Evolutionary conservation across 2,329 filamentous ascomycete species (phyloP).

Genomic region (Diaporthe vaccinii): DNA sequence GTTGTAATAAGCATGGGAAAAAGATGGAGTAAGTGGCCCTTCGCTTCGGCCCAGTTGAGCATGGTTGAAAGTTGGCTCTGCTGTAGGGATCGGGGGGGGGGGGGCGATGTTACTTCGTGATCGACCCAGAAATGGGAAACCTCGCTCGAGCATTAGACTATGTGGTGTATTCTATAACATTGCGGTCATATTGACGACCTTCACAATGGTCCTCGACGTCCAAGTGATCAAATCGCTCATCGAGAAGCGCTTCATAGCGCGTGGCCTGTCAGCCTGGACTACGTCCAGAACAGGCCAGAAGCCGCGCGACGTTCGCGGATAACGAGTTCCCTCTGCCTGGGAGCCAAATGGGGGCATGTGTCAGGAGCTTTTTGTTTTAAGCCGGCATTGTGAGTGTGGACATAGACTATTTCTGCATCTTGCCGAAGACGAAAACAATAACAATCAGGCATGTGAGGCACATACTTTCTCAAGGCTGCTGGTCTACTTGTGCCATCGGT

Average conservation of each 20-base stretch:
- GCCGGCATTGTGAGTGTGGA: neutral
- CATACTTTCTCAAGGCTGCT: neutral
- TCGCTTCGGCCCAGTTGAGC: neutral
- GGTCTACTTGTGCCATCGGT: neutral
- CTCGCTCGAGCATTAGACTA: neutral
- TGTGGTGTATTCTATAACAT: neutral
- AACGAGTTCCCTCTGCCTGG: neutral
- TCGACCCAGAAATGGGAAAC: neutral
- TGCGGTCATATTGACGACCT: neutral
- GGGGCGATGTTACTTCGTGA: constrained; percentile 6
- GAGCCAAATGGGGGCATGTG: neutral
- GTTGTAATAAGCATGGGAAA: neutral
- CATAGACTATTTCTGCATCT: neutral
- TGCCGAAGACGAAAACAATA: neutral
- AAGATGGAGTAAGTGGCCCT: neutral
- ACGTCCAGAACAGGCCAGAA: neutral
- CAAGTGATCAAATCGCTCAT: neutral
- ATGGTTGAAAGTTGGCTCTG: neutral
- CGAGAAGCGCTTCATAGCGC: neutral
- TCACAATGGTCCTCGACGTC: neutral
- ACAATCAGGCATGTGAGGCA: neutral
- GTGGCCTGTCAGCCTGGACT: neutral
- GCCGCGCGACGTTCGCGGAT: neutral
- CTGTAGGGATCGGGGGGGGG: neutral
- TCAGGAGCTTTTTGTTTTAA: neutral